These are phyloP conservation scores for Ophiostoma montium DNA, from an alignment of 2,329 filamentous ascomycete genomes.

Conservation along the genomic window DNA sequence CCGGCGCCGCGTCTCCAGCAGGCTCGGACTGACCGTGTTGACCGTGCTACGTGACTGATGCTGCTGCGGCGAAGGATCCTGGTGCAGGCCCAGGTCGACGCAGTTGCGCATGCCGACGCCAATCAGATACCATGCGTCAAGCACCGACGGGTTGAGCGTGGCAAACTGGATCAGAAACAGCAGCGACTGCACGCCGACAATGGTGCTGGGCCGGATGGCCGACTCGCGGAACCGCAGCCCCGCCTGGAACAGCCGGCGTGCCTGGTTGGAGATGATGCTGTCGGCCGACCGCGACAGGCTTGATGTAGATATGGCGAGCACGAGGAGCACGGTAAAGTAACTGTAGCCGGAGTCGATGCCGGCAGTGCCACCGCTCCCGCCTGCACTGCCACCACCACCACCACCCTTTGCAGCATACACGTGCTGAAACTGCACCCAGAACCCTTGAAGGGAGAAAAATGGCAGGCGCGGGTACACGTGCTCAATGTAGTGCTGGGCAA, in stretches of 20 bases:
- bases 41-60: neutral
- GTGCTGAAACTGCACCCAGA: slow-evolving; percentile 16
- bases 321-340: slow-evolving; percentile 15
- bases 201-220: slow-evolving; percentile 15
- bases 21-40: slow-evolving; percentile 12
- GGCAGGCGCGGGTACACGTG: slow-evolving; percentile 16
- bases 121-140: slow-evolving; percentile 16
- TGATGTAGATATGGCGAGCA: slow-evolving; percentile 15
- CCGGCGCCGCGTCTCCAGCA: slow-evolving; percentile 15
- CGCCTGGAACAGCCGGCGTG: slow-evolving; percentile 14
- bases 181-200: slow-evolving; percentile 16
- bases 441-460: slow-evolving; percentile 16
- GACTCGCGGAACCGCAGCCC: slow-evolving; percentile 15
- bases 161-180: slow-evolving; percentile 17
- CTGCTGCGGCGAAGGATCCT: no score
- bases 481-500: slow-evolving; percentile 15
- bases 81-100: slow-evolving; percentile 15
- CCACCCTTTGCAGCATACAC: slow-evolving; percentile 10
- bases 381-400: neutral
- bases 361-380: neutral
- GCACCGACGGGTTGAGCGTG: slow-evolving; percentile 15
- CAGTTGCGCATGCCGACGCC: slow-evolving; percentile 17
- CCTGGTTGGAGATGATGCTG: slow-evolving; percentile 15
- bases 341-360: slow-evolving; percentile 11
- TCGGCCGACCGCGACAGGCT: slow-evolving; percentile 16